Evolutionary conservation across 1,284 basidiomycete genomes (phyloP), one percentile per base, ranked within the genome.

Genomic region (Anthracocystis panici-leucophaei): DNA sequence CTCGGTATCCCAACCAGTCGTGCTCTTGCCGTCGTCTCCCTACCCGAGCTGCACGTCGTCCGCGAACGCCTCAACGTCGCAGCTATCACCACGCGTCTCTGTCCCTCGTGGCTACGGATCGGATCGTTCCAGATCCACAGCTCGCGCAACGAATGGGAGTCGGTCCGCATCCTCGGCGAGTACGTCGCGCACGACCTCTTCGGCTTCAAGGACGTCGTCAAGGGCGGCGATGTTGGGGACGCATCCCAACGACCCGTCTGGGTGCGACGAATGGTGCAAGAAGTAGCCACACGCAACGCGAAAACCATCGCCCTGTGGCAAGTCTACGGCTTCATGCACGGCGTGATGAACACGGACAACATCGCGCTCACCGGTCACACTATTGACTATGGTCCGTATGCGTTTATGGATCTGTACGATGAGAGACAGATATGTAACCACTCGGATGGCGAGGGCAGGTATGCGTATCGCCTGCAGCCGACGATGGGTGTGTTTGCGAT

Each of bases 251-350:
- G 66, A 11, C 63, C 68, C n/a, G 67, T 57, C 5, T 84, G 79
- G 80, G 77, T 68, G 1, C 49, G 42, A 20, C 53, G 75, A 5
- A 72, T 84, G 65, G 63, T 79, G 9, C 57, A 71, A 41, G 80
- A 83, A 44, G 78, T 91, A 0, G 91, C 93, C 16, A 89, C 88
- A 81, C 87, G 93, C 79, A 98, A 97, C 80, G 95, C 93, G 40
- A 87, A 87, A 81, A 98, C 95, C 90, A 93, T 95, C 0, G 96
- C 93, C 2, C 91, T 89, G 2, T 98, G 96, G 96, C 96, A 98
- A 86, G 83, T 82, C 7, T 80, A 86, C 40, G 86, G 85, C 8
- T 83, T 82, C 63, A 84, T 80, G 79, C 83, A 85, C 61, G 87
- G 77, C 65, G 95, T 98, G n/a, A 93, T 97, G 80, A 97, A 97